Base-by-base conservation (phyloP, 306 rosid genomes). In the Cucurbita maxima region DNA sequence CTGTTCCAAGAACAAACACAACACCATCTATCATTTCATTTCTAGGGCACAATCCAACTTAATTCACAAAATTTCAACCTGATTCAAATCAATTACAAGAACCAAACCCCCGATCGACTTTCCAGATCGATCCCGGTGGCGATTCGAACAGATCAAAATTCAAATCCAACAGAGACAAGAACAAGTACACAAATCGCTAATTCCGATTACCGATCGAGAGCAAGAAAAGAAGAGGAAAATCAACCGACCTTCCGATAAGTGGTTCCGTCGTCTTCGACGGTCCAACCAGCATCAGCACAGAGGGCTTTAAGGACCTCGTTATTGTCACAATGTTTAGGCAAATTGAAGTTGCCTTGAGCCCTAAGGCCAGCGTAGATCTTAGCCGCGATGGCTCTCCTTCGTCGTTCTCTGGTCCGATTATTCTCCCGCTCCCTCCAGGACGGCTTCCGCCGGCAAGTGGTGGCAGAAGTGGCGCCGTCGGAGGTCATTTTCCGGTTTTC, bases 351-450 rank as follows among this genome's bases (percentile, higher is more conserved):
- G 10, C 98, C 96, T 77, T 86, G 90, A 77, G 96, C 84, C 81
- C 98, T 83, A 45, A 93, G 93, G 3, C 98, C 96, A 0, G 83
- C 0, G 73, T 84, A 90, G 76, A 93, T 90, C 84, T 90, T 93
- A 22, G 96, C 89, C 0, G 96, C 92, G 4, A 90, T 80, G 61
- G 96, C 96, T 63, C 98, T 84, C 63, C 96, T 69, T 72, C 89
- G 71, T 77, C 96, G 68, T 76, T 93, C 98, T 81, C 96, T 84
- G 78, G 91, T 84, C 72, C 87, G 60, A 58, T 90, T 90, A 76
- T 90, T 90, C 90, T 93, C 98, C 22, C 91, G 88, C 80, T 90
- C 98, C 78, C 93, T 84, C 96, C 96, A 93, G 62, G 98, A 88
- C 71, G 92, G 93, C 83, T 88, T 90, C 76, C 96, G 84, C 75